Conservation (phyloP, 164 flowering plant genomes). For the Dillenia suffruticosa region DNA sequence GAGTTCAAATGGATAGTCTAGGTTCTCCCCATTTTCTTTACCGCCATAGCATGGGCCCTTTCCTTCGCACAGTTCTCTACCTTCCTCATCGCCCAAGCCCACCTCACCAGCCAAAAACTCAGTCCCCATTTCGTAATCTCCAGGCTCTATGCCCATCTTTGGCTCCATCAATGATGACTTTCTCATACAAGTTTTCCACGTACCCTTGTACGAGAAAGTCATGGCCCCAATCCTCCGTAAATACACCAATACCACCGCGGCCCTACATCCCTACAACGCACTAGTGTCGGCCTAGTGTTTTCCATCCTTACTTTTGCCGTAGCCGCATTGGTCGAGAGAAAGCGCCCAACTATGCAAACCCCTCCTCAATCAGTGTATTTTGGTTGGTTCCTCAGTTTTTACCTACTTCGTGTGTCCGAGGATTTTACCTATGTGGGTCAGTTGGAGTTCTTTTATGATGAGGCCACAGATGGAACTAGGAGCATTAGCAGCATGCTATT, state of each 20-base stretch:
- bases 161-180: slow-evolving; percentile 49
- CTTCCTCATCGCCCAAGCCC: slow-evolving; percentile 65
- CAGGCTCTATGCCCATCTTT: slow-evolving; percentile 56
- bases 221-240: slow-evolving; percentile 45
- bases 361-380: slow-evolving; percentile 38
- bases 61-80: slow-evolving; percentile 60
- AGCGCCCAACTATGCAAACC: slow-evolving; percentile 19
- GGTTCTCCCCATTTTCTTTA: slow-evolving; percentile 63
- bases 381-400: slow-evolving; percentile 69
- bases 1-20: slow-evolving; percentile 53
- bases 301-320: too few relatives aligned
- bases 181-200: too few relatives aligned
- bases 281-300: too few relatives aligned
- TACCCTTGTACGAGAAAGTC: slow-evolving; percentile 46
- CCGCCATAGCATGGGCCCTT: slow-evolving; percentile 64
- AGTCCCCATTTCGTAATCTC: slow-evolving; percentile 38
- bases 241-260: too few relatives aligned
- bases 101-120: slow-evolving; percentile 47
- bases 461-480: slow-evolving; percentile 69
- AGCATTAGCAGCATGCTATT: slow-evolving; percentile 69
- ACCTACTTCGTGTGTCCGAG: slow-evolving; percentile 57
- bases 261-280: too few relatives aligned
- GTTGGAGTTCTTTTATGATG: slow-evolving; percentile 74
- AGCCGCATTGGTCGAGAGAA: slow-evolving; percentile 53
- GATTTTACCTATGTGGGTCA: slow-evolving; percentile 75